Evolutionary conservation across 768 basidiomycete genomes (phyloP).

Genomic region (Serendipita sp.): DNA sequence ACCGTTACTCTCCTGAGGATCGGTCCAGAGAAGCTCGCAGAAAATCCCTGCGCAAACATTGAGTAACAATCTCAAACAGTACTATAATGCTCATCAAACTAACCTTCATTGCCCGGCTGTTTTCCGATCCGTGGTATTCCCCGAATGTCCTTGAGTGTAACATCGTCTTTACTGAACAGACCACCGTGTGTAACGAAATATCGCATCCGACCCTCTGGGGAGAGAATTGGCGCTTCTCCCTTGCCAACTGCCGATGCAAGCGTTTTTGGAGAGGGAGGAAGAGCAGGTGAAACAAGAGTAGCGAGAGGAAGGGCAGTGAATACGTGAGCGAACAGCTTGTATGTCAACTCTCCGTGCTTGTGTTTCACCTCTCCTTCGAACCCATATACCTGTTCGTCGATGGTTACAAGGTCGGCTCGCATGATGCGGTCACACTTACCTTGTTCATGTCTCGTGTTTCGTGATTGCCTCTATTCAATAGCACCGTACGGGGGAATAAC

Average conservation of each 20-base stretch:
- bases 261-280: slow-evolving; percentile 31
- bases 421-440: slow-evolving; percentile 17
- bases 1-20: slow-evolving; percentile 77
- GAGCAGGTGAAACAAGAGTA: slow-evolving; percentile 65
- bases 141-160: slow-evolving; percentile 86
- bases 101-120: slow-evolving; percentile 90
- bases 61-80: no score
- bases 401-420: neutral
- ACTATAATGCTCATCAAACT: slow-evolving; percentile 78
- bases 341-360: slow-evolving; percentile 90
- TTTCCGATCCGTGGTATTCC: slow-evolving; percentile 74
- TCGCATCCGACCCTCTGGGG: slow-evolving; percentile 65
- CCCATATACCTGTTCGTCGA: slow-evolving; percentile 46
- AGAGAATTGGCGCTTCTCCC: slow-evolving; percentile 47
- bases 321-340: slow-evolving; percentile 88
- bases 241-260: slow-evolving; percentile 14
- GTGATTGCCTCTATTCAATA: slow-evolving; percentile 92
- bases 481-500: slow-evolving; percentile 82
- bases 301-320: slow-evolving; percentile 89
- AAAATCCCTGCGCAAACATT: neutral
- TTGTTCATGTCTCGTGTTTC: slow-evolving; percentile 95
- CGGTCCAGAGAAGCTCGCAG: slow-evolving; percentile 81
- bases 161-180: slow-evolving; percentile 84
- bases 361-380: slow-evolving; percentile 95
- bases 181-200: slow-evolving; percentile 96